Evolutionary conservation across 495 filamentous ascomycete species (phyloP), one percentile per base, ranked within the genome.

Genomic region (Staphylotrichum tortipilum): DNA sequence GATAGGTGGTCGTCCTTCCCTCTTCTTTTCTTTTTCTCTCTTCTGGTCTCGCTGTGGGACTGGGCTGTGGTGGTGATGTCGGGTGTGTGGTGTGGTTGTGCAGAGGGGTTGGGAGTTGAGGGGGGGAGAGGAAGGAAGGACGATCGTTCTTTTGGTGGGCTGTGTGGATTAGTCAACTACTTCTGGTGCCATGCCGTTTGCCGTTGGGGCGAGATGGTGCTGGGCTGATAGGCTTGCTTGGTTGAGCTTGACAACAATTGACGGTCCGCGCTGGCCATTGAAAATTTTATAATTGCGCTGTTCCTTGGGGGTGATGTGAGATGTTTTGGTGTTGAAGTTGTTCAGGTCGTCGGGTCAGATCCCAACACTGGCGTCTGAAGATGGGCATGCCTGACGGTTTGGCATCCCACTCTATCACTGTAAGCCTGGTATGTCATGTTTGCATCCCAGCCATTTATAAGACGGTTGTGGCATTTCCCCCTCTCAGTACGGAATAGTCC

Each of bases 1-100:
- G 49, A 61, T 55, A 61, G 58, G 61, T 59, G 53, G 58, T 59
- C 56, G 55, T 56, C 52, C 61, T 58, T 47, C 53, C 44, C 45
- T 42, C 39, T 50, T 34, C n/a, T 28, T 50, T 55, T 30, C 42
- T 22, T 60, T 47, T 58, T 47, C 49, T 52, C 10, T 53, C 44
- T 53, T 30, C 36, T n/a, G 28, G 24, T 22, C 22, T 44, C 26
- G 45, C 52, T 40, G 43, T 44, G 26, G 23, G n/a, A n/a, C n/a
- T n/a, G n/a, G n/a, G n/a, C n/a, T n/a, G n/a, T n/a, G n/a, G n/a
- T n/a, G n/a, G n/a, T n/a, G n/a, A n/a, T n/a, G n/a, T n/a, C n/a
- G n/a, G n/a, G n/a, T n/a, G n/a, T n/a, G n/a, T n/a, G n/a, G n/a
- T n/a, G n/a, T n/a, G n/a, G 31, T 39, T 8, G 24, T 21, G 39